phyloP scores from a whole-genome alignment of 768 basidiomycete genomes.

The Lactifluus subvellereus region DNA sequence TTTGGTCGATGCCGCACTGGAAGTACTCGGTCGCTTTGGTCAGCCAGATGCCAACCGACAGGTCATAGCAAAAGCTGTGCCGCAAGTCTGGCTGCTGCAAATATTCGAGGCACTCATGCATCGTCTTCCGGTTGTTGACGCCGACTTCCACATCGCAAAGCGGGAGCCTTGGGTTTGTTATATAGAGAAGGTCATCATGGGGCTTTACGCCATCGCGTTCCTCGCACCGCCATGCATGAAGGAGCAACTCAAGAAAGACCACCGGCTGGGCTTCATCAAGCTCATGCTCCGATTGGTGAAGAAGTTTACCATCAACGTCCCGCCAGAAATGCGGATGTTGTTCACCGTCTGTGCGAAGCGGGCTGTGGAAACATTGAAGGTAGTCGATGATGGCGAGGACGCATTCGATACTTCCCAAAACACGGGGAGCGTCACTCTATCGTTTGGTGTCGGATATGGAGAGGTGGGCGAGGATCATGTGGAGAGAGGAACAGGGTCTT shows the following conservation, averaged over 20 bases:
- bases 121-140: constrained; percentile 74
- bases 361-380: constrained; percentile 70
- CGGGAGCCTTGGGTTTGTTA: constrained; percentile 71
- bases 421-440: constrained; percentile 49
- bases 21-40: constrained; percentile 74
- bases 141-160: constrained; percentile 62
- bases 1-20: constrained; percentile 71
- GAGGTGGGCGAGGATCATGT: constrained; percentile 59
- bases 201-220: constrained; percentile 84
- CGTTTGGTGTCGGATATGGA: constrained; percentile 83
- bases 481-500: constrained; percentile 70
- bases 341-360: constrained; percentile 56
- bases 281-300: constrained; percentile 70
- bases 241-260: constrained; percentile 58
- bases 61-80: constrained; percentile 56
- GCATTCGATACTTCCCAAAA: constrained; percentile 63
- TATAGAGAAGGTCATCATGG: constrained; percentile 71
- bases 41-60: constrained; percentile 76
- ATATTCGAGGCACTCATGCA: constrained; percentile 70
- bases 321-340: constrained; percentile 46
- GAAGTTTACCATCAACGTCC: constrained; percentile 48
- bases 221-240: constrained; percentile 73
- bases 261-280: constrained; percentile 58
- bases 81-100: constrained; percentile 49
- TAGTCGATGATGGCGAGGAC: constrained; percentile 72